phyloP scores from a whole-genome alignment of 140 eudicot species.

The Erigeron philadelphicus region DNA sequence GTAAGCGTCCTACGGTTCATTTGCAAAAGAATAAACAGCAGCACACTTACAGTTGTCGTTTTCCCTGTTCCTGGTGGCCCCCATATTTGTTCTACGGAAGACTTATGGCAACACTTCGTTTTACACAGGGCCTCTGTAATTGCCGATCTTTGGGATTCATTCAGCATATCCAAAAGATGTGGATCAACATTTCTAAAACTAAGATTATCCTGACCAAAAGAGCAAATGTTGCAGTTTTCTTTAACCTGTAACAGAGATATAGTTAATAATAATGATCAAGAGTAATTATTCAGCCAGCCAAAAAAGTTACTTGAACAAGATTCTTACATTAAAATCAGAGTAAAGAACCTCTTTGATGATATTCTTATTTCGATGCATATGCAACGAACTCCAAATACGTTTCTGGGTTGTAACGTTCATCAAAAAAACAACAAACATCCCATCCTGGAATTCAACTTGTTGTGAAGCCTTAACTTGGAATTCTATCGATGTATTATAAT shows the following conservation, averaged over 20 bases:
- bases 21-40: constrained; percentile 32
- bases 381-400: background rate
- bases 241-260: background rate
- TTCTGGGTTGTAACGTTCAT: background rate
- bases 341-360: constrained; percentile 2
- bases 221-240: background rate
- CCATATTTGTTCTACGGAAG: constrained; percentile 48
- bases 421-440: background rate
- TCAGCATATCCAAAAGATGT: constrained; percentile 23
- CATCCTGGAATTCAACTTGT: background rate
- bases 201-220: background rate
- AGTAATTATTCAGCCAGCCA: background rate
- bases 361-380: background rate
- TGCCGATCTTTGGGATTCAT: constrained; percentile 42
- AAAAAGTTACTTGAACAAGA: background rate
- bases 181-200: background rate
- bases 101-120: constrained; percentile 30
- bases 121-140: constrained; percentile 18
- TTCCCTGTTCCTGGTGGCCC: constrained; percentile 71
- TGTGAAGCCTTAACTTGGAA: background rate
- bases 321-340: background rate
- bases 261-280: background rate
- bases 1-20: constrained; percentile 41
- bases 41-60: constrained; percentile 36
- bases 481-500: background rate